Evolutionary conservation across 257 asterid species (phyloP).

Genomic region (Capsicum baccatum): DNA sequence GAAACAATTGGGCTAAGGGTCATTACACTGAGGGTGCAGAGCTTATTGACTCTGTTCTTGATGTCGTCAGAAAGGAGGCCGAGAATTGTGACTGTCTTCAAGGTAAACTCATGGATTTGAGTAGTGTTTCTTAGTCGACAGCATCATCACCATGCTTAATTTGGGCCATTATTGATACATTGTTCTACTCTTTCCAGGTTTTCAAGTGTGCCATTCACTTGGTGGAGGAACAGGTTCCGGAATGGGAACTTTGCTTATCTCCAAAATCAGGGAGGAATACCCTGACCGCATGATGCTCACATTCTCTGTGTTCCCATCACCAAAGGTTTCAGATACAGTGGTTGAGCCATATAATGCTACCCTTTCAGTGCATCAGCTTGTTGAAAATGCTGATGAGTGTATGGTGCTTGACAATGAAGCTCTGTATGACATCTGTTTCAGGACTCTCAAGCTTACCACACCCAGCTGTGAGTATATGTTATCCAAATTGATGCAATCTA

Average conservation of each 20-base stretch:
- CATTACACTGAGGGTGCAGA: constrained; percentile 93
- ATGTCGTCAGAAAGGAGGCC: constrained; percentile 84
- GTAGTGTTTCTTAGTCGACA: not conserved
- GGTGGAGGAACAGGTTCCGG: constrained; percentile 96
- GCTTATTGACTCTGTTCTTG: constrained; percentile 84
- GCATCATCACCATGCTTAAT: not conserved
- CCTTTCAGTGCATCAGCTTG: constrained; percentile 88
- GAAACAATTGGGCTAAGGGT: constrained; percentile 88
- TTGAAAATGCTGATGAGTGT: constrained; percentile 89
- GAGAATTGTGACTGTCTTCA: constrained; percentile 91
- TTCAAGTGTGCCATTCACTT: constrained; percentile 84
- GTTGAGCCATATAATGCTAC: constrained; percentile 90
- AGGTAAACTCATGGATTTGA: constrained; percentile 49
- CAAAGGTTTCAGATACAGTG: constrained; percentile 85
- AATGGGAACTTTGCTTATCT: constrained; percentile 80
- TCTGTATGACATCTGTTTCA: constrained; percentile 75
- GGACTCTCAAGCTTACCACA: constrained; percentile 83
- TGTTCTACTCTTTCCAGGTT: constrained; percentile 47
- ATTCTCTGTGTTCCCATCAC: constrained; percentile 84
- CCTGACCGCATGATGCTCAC: constrained; percentile 91
- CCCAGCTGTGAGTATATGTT: constrained; percentile 76
- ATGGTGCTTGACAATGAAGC: constrained; percentile 91
- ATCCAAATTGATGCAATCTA: not conserved
- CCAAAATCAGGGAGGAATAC: constrained; percentile 83
- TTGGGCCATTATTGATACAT: not conserved